A percentile compares a stretch with the other conserved stretches of the same genome.
Evolutionary conservation across 2,329 filamentous ascomycete species (phyloP).

Genomic region (Epichloe typhina): DNA sequence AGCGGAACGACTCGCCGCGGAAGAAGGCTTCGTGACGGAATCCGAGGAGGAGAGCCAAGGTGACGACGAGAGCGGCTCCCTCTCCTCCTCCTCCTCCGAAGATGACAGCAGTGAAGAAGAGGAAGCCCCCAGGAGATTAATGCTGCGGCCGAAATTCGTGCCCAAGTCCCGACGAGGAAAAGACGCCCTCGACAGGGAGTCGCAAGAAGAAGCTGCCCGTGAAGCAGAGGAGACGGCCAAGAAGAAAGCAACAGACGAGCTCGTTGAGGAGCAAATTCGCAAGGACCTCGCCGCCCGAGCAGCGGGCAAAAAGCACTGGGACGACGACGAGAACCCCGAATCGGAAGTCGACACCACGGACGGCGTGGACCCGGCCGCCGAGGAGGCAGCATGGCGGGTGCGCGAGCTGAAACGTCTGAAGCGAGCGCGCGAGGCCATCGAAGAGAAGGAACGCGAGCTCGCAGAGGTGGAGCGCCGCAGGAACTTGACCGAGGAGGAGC

Average conservation of each 20-base stretch:
- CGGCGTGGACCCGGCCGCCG: conserved; percentile 71
- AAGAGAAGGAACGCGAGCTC: conserved; percentile 68
- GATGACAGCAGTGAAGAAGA: conserved; percentile 37
- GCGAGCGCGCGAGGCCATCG: conserved; percentile 73
- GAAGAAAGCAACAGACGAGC: conserved; percentile 58
- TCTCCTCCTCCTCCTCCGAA: conserved; percentile 13
- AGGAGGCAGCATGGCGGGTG: conserved; percentile 86
- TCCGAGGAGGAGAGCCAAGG: conserved; percentile 32
- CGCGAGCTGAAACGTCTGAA: conserved; percentile 82
- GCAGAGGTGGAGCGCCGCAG: conserved; percentile 81
- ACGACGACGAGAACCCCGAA: conserved; percentile 57
- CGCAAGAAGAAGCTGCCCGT: conserved; percentile 22
- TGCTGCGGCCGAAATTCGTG: conserved; percentile 52
- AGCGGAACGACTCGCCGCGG: conserved; percentile 38
- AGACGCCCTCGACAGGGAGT: conserved; percentile 14
- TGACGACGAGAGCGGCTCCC: conserved; percentile 3
- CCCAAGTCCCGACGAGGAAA: conserved; percentile 41
- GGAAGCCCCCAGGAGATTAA: conserved; percentile 32
- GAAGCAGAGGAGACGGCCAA: conserved; percentile 46
- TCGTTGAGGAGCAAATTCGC: conserved; percentile 81
- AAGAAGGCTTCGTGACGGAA: conserved; percentile 50
- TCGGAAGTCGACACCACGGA: conserved; percentile 83
- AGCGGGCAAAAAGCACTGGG: conserved; percentile 72
- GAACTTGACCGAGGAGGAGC: conserved; percentile 76
- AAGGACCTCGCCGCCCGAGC: conserved; percentile 65